Evolutionary conservation across 2,329 filamentous ascomycete species (phyloP).

Genomic region (Fusarium protoensiforme): DNA sequence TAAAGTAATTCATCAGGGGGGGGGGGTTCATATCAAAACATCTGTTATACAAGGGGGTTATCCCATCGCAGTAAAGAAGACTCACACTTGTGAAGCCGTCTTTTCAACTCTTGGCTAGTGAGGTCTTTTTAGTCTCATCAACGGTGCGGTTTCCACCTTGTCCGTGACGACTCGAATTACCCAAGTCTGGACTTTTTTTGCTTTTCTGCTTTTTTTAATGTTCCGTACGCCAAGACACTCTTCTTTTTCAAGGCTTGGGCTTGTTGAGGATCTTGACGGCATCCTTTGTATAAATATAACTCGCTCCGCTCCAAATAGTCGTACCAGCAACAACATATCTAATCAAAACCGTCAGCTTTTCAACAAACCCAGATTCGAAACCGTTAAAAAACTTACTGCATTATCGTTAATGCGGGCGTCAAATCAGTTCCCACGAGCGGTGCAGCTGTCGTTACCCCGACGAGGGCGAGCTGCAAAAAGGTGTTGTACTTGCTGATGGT

Average conservation of each 20-base stretch:
- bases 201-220: not conserved
- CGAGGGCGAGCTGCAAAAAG: slow-evolving; percentile 86
- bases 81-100: not conserved
- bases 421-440: slow-evolving; percentile 76
- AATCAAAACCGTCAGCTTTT: slow-evolving; percentile 6
- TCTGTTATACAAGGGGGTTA: not conserved
- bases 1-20: not conserved
- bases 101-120: not conserved
- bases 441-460: slow-evolving; percentile 84
- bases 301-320: slow-evolving; percentile 92
- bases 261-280: slow-evolving; percentile 83
- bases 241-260: slow-evolving; percentile 25
- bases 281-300: slow-evolving; percentile 90
- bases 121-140: not conserved
- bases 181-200: not conserved
- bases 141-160: not conserved
- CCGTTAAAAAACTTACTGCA: slow-evolving; percentile 66
- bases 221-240: slow-evolving; percentile 17
- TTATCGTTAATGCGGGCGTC: slow-evolving; percentile 64
- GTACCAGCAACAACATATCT: slow-evolving; percentile 89
- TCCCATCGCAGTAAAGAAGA: not conserved
- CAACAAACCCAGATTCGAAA: too few species aligned
- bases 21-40: not conserved
- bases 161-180: not conserved
- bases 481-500: slow-evolving; percentile 94